These are phyloP conservation scores for Starmerella vitae DNA, from an alignment of 805 yeast genomes.

Conservation along the genomic window DNA sequence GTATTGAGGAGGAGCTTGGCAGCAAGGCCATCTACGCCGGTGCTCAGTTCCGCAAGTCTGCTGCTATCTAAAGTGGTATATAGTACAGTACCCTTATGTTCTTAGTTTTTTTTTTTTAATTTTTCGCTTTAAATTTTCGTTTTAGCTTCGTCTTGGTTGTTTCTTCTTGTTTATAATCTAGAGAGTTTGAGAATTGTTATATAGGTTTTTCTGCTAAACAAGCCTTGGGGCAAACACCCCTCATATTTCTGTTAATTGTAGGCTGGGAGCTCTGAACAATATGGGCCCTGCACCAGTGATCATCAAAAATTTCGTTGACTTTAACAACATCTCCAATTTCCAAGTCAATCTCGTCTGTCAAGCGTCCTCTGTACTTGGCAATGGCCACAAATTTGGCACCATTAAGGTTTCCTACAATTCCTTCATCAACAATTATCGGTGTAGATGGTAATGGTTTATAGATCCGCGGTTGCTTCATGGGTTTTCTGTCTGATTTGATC, in stretches of 20 bases:
- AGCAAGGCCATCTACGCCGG: slow-evolving; percentile 96
- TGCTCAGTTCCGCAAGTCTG: slow-evolving; percentile 58
- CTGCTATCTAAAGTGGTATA: slow-evolving; percentile 24
- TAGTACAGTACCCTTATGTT: background rate
- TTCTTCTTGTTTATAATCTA: background rate
- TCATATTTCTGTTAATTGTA: background rate
- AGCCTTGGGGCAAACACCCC: slow-evolving; percentile 19
- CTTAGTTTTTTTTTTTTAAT: background rate
- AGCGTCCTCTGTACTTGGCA: slow-evolving; percentile 60
- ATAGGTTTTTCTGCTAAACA: slow-evolving; percentile 6
- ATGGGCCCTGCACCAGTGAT: slow-evolving; percentile 82
- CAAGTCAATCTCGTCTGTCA: slow-evolving; percentile 68
- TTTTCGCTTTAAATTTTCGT: too few relatives aligned
- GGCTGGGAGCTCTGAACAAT: slow-evolving; percentile 2
- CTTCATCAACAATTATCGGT: slow-evolving; percentile 12
- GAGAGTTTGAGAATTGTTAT: background rate
- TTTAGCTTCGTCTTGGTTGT: background rate
- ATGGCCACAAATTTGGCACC: slow-evolving; percentile 42
- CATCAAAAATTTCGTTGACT: slow-evolving; percentile 67
- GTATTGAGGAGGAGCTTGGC: slow-evolving; percentile 98
- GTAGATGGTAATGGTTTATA: slow-evolving; percentile 20
- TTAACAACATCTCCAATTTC: slow-evolving; percentile 58
- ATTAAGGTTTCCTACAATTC: slow-evolving; percentile 15
- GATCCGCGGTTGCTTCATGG: too few relatives aligned
- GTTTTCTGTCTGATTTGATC: too few relatives aligned